phyloP scores from a whole-genome alignment of 805 yeast species.

The Kodamaea hsintzibuensis region DNA sequence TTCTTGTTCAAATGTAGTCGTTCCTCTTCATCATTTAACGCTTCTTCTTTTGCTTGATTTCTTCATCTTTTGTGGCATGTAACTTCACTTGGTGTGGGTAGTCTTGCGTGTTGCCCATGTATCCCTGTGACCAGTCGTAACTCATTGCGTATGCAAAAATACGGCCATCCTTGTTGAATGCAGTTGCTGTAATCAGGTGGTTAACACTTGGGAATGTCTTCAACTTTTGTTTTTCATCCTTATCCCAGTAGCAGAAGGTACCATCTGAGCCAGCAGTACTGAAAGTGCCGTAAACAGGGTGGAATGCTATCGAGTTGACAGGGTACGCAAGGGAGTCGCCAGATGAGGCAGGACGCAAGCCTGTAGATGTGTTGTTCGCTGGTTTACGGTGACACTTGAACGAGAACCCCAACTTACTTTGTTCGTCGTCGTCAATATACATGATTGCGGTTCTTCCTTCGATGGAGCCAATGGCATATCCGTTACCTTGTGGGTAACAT shows the following conservation, averaged over 20 bases:
- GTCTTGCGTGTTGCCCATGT: conserved; percentile 71
- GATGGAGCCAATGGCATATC: conserved; percentile 88
- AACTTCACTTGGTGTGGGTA: conserved; percentile 75
- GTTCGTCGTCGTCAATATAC: conserved; percentile 82
- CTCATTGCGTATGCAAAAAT: conserved; percentile 89
- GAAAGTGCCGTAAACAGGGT: conserved; percentile 88
- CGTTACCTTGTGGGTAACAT: conserved; percentile 90
- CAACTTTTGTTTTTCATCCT: conserved; percentile 84
- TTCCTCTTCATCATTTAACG: too few species aligned
- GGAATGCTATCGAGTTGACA: conserved; percentile 79
- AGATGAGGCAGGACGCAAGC: conserved; percentile 24
- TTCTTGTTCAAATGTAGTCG: background rate
- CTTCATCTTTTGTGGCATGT: conserved; percentile 85
- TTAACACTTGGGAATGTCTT: conserved; percentile 72
- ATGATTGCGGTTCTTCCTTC: conserved; percentile 97
- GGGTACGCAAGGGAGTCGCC: conserved; percentile 58
- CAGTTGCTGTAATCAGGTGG: conserved; percentile 70
- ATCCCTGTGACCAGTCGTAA: conserved; percentile 96
- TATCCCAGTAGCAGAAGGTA: conserved; percentile 92
- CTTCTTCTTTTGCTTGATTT: conserved; percentile 63
- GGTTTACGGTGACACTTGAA: conserved; percentile 92
- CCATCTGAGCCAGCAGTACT: conserved; percentile 96
- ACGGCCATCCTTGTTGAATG: conserved; percentile 80
- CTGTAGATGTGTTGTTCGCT: conserved; percentile 31
- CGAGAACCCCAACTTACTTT: conserved; percentile 72